Conservation (phyloP, 108 stramenopile genomes). For the Epithemia pelagica region DNA sequence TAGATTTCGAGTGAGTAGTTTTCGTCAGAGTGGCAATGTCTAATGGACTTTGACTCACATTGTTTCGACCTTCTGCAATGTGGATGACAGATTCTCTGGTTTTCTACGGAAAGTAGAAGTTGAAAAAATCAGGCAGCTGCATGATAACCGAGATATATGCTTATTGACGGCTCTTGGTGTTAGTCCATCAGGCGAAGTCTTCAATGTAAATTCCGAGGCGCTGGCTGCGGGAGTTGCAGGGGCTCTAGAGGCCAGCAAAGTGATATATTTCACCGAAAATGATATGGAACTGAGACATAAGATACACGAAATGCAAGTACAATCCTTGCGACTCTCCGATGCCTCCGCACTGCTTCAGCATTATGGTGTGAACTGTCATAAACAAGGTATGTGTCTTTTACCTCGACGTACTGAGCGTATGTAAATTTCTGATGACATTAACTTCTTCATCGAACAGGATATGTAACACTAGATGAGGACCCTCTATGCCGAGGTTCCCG, state of each 20-base stretch:
- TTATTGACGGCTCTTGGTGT: conserved; percentile 86
- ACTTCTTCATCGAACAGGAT: too few relatives aligned
- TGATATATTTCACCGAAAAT: conserved; percentile 75
- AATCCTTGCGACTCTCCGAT: conserved; percentile 70
- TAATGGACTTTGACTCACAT: not conserved
- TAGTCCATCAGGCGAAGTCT: conserved; percentile 88
- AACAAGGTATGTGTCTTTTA: conserved; percentile 42
- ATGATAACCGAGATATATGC: conserved; percentile 82
- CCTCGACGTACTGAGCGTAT: too few relatives aligned
- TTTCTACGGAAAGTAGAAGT: conserved; percentile 85
- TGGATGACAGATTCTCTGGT: conserved; percentile 82
- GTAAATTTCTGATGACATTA: too few relatives aligned
- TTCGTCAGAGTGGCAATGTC: not conserved
- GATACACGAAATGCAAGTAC: conserved; percentile 63
- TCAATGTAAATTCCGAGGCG: conserved; percentile 86
- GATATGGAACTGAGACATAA: conserved; percentile 45
- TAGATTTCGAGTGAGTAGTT: conserved; percentile 33
- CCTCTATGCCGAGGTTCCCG: conserved; percentile 24
- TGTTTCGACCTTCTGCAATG: conserved; percentile 2
- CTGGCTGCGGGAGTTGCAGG: conserved; percentile 76
- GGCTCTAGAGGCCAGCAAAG: conserved; percentile 75
- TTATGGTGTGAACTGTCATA: conserved; percentile 51
- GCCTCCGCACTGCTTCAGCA: conserved; percentile 59
- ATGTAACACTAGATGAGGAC: conserved; percentile 12
- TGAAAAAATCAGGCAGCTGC: conserved; percentile 77